phyloP scores from a whole-genome alignment of 2,329 filamentous ascomycete species.

The Aspergillus pseudonomiae region DNA sequence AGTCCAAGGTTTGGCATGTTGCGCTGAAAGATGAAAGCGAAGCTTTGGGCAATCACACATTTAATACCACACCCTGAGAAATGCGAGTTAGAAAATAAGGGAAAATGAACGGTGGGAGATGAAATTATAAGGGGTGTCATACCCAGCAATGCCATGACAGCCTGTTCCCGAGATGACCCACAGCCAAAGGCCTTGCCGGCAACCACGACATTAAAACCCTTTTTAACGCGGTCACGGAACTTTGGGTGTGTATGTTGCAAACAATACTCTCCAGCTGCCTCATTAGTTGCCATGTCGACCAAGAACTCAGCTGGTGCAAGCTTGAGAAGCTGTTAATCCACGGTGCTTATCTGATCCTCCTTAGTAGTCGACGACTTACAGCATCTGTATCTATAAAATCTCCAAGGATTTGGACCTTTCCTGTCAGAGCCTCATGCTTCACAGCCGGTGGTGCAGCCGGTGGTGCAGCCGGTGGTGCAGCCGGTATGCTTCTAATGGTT shows the following conservation, averaged over 20 bases:
- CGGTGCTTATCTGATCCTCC: neutral
- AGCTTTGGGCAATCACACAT: constrained; percentile 50
- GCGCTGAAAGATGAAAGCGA: constrained; percentile 51
- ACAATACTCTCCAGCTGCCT: constrained; percentile 44
- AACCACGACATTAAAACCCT: constrained; percentile 47
- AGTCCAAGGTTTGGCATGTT: constrained; percentile 52
- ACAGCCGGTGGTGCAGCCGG: neutral
- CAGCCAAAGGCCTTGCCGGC: constrained; percentile 52
- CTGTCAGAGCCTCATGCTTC: constrained; percentile 20
- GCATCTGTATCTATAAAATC: constrained; percentile 50
- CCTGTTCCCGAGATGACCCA: constrained; percentile 51
- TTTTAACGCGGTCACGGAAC: constrained; percentile 42
- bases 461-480: no score
- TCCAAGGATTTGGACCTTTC: constrained; percentile 46
- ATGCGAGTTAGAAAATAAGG: neutral
- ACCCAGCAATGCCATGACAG: constrained; percentile 46
- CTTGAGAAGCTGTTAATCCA: constrained; percentile 17
- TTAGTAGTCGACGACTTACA: constrained; percentile 25
- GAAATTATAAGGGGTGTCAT: neutral
- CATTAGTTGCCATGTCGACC: constrained; percentile 31
- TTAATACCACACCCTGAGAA: constrained; percentile 32
- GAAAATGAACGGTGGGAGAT: no score
- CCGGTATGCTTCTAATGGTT: neutral
- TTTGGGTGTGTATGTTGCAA: constrained; percentile 45
- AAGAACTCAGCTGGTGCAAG: constrained; percentile 47